Base-by-base conservation (phyloP, 2,329 filamentous ascomycete species). In the Phoma sp. region DNA sequence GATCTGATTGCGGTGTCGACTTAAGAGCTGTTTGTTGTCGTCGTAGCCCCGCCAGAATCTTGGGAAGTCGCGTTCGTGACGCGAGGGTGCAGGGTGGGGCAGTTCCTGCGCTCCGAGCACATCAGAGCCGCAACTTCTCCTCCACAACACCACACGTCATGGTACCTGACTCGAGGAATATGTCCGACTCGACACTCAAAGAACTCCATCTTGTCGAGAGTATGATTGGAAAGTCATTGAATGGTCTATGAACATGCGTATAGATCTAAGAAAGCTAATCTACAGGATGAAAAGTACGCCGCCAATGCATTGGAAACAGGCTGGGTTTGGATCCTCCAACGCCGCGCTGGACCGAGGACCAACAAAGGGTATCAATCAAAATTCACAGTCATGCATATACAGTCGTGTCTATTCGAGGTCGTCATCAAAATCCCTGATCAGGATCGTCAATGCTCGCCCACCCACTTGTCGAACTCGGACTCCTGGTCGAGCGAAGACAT, bases 391-490 rank as follows among this genome's bases (percentile, higher is more conserved):
- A 55, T 46, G 37, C 41, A 41, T 50, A 47, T 55, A 41, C 52
- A 32, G 37, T 50, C 52, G 32, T 55, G 37, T 42, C 36, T 46
- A 49, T 46, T 11, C 37, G 14, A 45, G 13, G 40, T 43, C 13
- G 35, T 35, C 44, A 22, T 49, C 52, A 36, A 30, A 43, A 23
- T 41, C 51, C 40, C 22, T 51, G 41, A 38, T 29, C 24, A 8
- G 9, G 4, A 13, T 40, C 29, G 39, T 60, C 60, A 64, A 38
- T 67, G 60, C 45, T 72, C 69, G 4, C 70, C 70, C 59, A 81
- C 70, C 78, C 78, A 80, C 42, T 77, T 75, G 40, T 80, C 78
- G 55, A 80, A 79, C 41, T 81, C 77, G 14, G 76, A 74, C 36
- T 72, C 73, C 44, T 73, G 67, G 41, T 79, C 74, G 49, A 75